Percentiles rank a stretch among this genome's conserved stretches.
These are phyloP conservation scores for Leishmania amazonensis DNA, from an alignment of 208 protist genomes.

Conservation along the genomic window DNA sequence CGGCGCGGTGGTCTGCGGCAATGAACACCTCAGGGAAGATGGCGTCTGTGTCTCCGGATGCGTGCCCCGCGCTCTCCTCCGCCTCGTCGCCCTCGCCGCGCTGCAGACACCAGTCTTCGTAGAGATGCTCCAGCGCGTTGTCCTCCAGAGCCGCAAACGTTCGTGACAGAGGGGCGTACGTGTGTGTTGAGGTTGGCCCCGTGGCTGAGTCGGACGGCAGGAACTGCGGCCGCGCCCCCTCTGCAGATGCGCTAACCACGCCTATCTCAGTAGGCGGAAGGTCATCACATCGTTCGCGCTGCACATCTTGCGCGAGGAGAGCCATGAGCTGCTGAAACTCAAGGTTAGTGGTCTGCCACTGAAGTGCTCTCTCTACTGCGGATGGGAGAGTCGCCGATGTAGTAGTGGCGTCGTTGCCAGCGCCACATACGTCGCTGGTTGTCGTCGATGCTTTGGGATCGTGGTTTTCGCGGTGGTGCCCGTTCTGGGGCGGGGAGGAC, in stretches of 20 bases:
- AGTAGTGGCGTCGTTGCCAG: not conserved
- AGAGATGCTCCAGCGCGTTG: slow-evolving; percentile 67
- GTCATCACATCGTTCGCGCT: slow-evolving; percentile 17
- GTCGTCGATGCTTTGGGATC: not conserved
- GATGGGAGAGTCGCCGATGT: not conserved
- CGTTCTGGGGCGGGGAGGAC: not conserved
- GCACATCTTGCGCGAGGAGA: slow-evolving; percentile 48
- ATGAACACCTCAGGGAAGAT: slow-evolving; percentile 47
- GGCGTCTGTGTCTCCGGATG: slow-evolving; percentile 1
- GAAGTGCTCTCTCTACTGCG: not conserved
- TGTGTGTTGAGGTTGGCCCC: not conserved
- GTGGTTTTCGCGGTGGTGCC: not conserved
- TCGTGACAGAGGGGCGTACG: slow-evolving; percentile 36
- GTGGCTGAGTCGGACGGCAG: not conserved
- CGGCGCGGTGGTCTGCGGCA: slow-evolving; percentile 61
- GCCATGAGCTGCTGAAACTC: slow-evolving; percentile 59
- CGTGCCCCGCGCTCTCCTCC: not conserved
- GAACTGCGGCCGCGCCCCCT: no score
- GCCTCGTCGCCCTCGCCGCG: slow-evolving; percentile 6
- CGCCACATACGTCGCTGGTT: not conserved
- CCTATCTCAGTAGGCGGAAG: not conserved
- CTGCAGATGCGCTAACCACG: not conserved
- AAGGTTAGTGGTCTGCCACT: slow-evolving; percentile 14
- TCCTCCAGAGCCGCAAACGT: slow-evolving; percentile 69
- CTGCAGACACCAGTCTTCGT: slow-evolving; percentile 44